Conservation (phyloP, 2,329 filamentous ascomycete species). For the Torrubiella hemipterigena region DNA sequence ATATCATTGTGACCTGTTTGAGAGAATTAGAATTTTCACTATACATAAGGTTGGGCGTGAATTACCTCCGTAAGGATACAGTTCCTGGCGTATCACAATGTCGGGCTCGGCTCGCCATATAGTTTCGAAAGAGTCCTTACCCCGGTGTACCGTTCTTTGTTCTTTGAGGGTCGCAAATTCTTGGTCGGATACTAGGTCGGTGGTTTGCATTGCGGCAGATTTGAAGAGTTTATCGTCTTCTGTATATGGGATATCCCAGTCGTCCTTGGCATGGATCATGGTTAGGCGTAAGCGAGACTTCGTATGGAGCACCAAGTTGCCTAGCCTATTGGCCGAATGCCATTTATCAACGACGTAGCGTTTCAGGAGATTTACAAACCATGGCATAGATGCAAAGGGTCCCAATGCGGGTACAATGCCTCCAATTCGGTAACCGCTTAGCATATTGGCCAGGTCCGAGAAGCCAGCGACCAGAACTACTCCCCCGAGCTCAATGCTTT, state of each 20-base stretch:
- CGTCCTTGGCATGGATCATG: slow-evolving; percentile 70
- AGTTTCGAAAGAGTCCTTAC: slow-evolving; percentile 34
- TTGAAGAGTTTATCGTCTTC: slow-evolving; percentile 55
- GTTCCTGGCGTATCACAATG: slow-evolving; percentile 39
- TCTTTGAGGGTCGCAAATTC: slow-evolving; percentile 33
- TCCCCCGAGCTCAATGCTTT: slow-evolving; percentile 60
- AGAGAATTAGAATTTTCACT: neutral
- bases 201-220: slow-evolving; percentile 41
- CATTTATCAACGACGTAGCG: slow-evolving; percentile 66
- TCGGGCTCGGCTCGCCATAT: slow-evolving; percentile 30
- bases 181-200: slow-evolving; percentile 21
- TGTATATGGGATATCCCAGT: slow-evolving; percentile 68
- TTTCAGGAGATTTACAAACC: slow-evolving; percentile 48
- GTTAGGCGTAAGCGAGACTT: slow-evolving; percentile 49
- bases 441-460: slow-evolving; percentile 58
- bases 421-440: slow-evolving; percentile 67
- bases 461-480: slow-evolving; percentile 73
- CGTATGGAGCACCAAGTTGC: slow-evolving; percentile 39
- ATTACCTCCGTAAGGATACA: slow-evolving; percentile 43
- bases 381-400: slow-evolving; percentile 57
- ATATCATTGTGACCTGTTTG: slow-evolving; percentile 55
- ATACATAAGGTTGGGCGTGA: neutral
- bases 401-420: slow-evolving; percentile 70
- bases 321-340: slow-evolving; percentile 58
- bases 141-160: slow-evolving; percentile 27